Evolutionary conservation across 257 asterid species (phyloP), one percentile per base, ranked within the genome.

Genomic region (Solanum stenotomum): DNA sequence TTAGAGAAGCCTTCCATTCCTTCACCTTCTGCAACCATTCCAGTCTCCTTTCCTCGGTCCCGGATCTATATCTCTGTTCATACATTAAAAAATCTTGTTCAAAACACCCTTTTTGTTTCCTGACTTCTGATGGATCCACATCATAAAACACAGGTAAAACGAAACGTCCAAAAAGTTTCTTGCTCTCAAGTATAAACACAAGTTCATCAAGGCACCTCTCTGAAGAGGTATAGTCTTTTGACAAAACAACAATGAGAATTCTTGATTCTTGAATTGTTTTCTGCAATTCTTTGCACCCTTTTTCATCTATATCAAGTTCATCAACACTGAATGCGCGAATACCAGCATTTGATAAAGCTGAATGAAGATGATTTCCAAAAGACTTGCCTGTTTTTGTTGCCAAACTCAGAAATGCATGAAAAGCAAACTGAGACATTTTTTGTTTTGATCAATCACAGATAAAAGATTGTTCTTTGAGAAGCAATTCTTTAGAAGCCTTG

Each of bases 61-160:
- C 89, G 2, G 44, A 63, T 42, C 25, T 87, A 56, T 1, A 49
- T 20, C 18, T 67, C 82, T 65, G 37, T 25, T 87, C 89, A 42
- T 87, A 59, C 56, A 42, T 40, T 29, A 49, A 84, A 79, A 79
- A 78, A 12, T 44, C 82, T 20, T 63, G 59, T 16, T 46, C 87
- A 77, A 87, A 81, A 65, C 82, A 6, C 8, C 89, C 89, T 15
- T 77, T 78, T 23, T 87, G 86, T 18, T 25, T 40, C 86, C 79
- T 63, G 70, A 87, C 76, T 12, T 77, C 70, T 20, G 89, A 87
- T 31, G 86, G 86, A 38, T 87, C 87, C 49, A 87, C 87, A 79
- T 87, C 83, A 82, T 87, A 87, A 85, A 87, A 87, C 15, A 87
- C 82, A 29, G 89, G 89, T n/a, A 87, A 31, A 87, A 87, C 56